Evolutionary conservation across 2,329 filamentous ascomycete species (phyloP).

Genomic region (Orbilia ellipsospora): DNA sequence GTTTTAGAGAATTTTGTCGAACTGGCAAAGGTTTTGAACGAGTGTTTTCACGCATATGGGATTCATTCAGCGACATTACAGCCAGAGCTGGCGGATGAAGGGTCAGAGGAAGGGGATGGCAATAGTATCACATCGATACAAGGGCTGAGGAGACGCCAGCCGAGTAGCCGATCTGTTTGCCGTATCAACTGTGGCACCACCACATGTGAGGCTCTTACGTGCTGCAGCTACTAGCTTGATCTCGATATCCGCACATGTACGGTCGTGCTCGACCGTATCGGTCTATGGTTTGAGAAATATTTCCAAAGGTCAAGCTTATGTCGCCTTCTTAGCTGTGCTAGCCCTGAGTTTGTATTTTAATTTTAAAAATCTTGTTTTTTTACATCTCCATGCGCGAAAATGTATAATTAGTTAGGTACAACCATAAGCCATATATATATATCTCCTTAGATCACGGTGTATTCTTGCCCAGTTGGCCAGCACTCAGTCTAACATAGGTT

Average conservation of each 20-base stretch:
- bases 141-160: conserved; percentile 56
- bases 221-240: conserved; percentile 33
- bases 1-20: conserved; percentile 71
- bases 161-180: conserved; percentile 54
- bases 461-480: conserved; percentile 35
- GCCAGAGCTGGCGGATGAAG: conserved; percentile 67
- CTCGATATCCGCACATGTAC: too few relatives aligned
- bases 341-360: neutral
- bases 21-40: conserved; percentile 71
- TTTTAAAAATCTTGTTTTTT: too few relatives aligned
- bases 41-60: conserved; percentile 78
- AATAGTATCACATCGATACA: conserved; percentile 48
- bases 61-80: conserved; percentile 78
- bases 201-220: conserved; percentile 45
- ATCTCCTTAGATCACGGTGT: conserved; percentile 10
- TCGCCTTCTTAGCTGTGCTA: neutral
- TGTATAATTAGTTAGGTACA: too few relatives aligned
- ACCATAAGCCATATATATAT: too few relatives aligned
- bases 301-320: neutral
- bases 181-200: conserved; percentile 47
- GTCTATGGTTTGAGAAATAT: neutral
- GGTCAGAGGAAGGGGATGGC: conserved; percentile 34
- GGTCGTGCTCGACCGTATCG: neutral
- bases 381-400: too few relatives aligned
- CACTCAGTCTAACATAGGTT: conserved; percentile 29